phyloP scores from a whole-genome alignment of 2,329 filamentous ascomycete species.

The Davidsoniella virescens region DNA sequence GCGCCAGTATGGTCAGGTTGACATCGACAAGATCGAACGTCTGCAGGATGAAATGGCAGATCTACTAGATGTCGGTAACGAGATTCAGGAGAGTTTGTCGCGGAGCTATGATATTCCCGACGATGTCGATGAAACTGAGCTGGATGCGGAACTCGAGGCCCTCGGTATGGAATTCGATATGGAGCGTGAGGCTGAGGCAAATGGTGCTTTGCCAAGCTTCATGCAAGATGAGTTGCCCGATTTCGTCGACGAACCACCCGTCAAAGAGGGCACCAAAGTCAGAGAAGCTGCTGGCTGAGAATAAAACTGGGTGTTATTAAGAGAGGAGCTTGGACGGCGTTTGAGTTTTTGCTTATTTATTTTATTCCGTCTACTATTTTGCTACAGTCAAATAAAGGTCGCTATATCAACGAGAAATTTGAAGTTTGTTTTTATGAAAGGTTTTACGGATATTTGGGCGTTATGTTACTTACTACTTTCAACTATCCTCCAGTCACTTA shows the following conservation, averaged over 20 bases:
- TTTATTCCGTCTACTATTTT: background rate
- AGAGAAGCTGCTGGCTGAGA: conserved; percentile 58
- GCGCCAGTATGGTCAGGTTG: conserved; percentile 91
- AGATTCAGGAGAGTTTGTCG: conserved; percentile 90
- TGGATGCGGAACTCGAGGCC: conserved; percentile 92
- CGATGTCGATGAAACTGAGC: conserved; percentile 88
- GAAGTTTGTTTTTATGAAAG: no score
- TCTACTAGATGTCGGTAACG: conserved; percentile 90
- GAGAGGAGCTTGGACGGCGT: no score
- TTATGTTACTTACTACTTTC: no score
- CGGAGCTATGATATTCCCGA: conserved; percentile 89
- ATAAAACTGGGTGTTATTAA: background rate
- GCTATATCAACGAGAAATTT: no score
- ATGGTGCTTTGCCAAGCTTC: conserved; percentile 61
- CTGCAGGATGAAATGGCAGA: conserved; percentile 99
- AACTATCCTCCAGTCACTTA: no score
- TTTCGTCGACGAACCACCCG: conserved; percentile 84
- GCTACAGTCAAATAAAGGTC: no score
- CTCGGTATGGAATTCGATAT: conserved; percentile 87
- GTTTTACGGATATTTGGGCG: no score
- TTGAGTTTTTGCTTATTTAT: background rate
- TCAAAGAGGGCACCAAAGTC: conserved; percentile 54
- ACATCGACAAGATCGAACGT: conserved; percentile 92
- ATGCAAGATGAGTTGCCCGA: conserved; percentile 76
- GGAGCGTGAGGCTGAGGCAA: conserved; percentile 45